Evolutionary conservation across 148 eudicot genomes (phyloP), one percentile per base, ranked within the genome.

Genomic region (Cornus suecica): DNA sequence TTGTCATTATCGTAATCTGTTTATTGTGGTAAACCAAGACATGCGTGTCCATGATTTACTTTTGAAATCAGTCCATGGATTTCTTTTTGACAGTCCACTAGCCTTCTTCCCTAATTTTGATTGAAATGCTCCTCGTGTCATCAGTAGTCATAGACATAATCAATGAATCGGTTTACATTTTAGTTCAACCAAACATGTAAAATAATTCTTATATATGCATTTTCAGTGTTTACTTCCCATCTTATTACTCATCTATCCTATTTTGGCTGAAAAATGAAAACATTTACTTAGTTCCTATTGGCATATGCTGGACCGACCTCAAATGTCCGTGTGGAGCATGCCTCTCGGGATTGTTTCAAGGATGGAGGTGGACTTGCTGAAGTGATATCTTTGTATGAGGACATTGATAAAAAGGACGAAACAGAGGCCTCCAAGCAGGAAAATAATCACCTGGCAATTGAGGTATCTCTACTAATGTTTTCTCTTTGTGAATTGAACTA

Each of bases 281-380:
- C 20, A 45, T 72, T 51, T 69, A 10, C 77, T 30, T 81, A 94
- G 99, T 77, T 92, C 84, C 83, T 94, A 72, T 75, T 84, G 78
- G 86, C 90, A 70, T 92, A 92, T 81, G 97, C 97, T 78, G 97
- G 99, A 73, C 94, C 96, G 27, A 79, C 97, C 70, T 90, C 97
- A 75, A 88, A 92, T 85, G 89, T 91, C 65, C 86, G 99, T 14
- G 84, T 92, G 82, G 97, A 92, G 72, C 88, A 79, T 84, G 84
- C 90, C 75, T 89, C 97, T 69, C 83, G 81, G 80, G 85, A 88
- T 78, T 85, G 87, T 81, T 86, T 84, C 71, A 81, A 69, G 76
- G 87, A 89, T 78, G 94, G 88, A 67, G 97, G 96, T 69, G 94
- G 94, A 75, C 82, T 88, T 70, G 89, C 91, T 82, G 91, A 92